Base-by-base conservation (phyloP, 2,329 filamentous ascomycete species). In the Pleoardoris graminearum region DNA sequence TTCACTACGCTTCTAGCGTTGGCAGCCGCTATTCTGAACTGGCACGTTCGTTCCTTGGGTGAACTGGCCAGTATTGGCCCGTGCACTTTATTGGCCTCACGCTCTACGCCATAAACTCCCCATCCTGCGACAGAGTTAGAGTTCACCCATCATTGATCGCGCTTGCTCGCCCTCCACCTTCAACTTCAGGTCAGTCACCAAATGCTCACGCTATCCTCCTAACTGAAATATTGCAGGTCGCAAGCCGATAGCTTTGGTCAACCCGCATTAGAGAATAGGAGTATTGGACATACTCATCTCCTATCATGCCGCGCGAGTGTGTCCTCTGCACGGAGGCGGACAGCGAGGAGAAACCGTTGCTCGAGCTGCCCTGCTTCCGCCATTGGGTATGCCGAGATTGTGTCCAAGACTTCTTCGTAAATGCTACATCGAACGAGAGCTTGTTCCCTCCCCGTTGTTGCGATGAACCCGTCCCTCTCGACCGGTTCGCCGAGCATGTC, bases 381-480 rank as follows among this genome's bases (percentile, higher is more conserved):
- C 67, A 70, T 47, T 65, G 55, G 58, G 54, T 66, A 11, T 71
- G 67, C 49, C 42, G 45, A 8, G 58, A 62, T 27, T 35, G 30
- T 12, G 36, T 70, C 10, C 48, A 46, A 3, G 52, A 53, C 19
- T 63, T 57, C 45, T 70, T 70, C 48, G 38, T 57, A 29, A 56
- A 59, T n/a, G 69, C 68, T 3, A 61, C 61, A 1, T 48, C 60
- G 3, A 60, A 62, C 42, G 68, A 71, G 50, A 63, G 56, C 30
- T 46, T 66, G 1, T 71, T 63, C 38, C 68, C 67, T 6, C 66
- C 67, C 7, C 57, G 57, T 32, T 71, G 69, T 55, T 71, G 69
- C 53, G 49, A 33, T 1, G 48, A 60, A 8, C 52, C 67, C 7
- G 55, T 71, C 17, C 25, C 62, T 6, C 56, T 69, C 11, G 55